Base-by-base conservation (phyloP, 441 rosid genomes). In the Brassica hybrid region DNA sequence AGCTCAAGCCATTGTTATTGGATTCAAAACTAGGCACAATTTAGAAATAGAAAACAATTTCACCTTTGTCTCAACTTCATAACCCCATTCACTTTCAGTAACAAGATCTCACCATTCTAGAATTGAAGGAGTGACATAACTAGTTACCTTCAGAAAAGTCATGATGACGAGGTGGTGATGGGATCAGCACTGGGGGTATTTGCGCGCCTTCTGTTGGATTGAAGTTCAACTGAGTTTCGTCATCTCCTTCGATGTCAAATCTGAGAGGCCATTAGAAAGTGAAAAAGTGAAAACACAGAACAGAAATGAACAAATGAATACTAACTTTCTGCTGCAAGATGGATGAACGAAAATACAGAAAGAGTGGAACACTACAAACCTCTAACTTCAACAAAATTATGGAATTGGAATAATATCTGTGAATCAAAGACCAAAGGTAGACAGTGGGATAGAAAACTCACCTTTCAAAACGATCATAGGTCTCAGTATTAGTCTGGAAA, bases 231-330 rank as follows among this genome's bases (percentile, higher is more conserved):
- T 88, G 90, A 60, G 92, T 89, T 65, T 92, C 93, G 36, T 79
- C 90, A 41, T 89, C 94, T 65, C 85, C 97, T 79, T 86, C 94
- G 72, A 85, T 83, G 77, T 95, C 98, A 78, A 95, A 93, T 83
- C 98, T 95, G 89, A 80, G 65, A 30, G 62, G 58, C 54, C 79
- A 73, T 58, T 67, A 69, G 25, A 36, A 61, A 54, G 43, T 25
- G n/a, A 43, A 5, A 3, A 21, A 12, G 1, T 4, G 36, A 13
- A 59, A 59, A 23, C 4, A 9, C n/a, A 61, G 9, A 65, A 65
- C 2, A 58, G 50, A 60, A 13, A 32, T 58, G 48, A 66, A 72
- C 73, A 66, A 52, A 41, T 50, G 12, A 61, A 34, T 48, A 68
- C 60, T 38, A 73, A 52, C 36, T 21, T 72, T 65, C 56, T 78